These are phyloP conservation scores for Clausena lansium DNA, from an alignment of 345 rosid genomes.

Conservation along the genomic window DNA sequence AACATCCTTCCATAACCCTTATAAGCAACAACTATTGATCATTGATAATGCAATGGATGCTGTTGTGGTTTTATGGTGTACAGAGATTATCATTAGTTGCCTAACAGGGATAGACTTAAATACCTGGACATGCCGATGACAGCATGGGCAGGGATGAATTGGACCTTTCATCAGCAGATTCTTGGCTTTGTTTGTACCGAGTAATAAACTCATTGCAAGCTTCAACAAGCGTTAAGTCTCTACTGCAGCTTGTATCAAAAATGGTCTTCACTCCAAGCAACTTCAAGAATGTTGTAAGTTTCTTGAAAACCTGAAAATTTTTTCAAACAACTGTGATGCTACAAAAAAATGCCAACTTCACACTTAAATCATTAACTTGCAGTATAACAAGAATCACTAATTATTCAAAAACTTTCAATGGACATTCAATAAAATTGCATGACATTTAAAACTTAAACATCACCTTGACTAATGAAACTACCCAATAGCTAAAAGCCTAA, in stretches of 20 bases:
- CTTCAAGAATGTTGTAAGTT: constrained; percentile 77
- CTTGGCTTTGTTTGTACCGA: constrained; percentile 57
- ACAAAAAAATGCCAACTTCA: neutral
- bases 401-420: neutral
- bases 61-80: neutral
- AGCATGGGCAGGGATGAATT: constrained; percentile 66
- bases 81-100: neutral
- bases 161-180: constrained; percentile 32
- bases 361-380: neutral
- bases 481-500: neutral
- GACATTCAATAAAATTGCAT: neutral
- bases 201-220: constrained; percentile 80
- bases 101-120: constrained; percentile 1
- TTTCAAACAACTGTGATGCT: neutral
- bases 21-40: neutral
- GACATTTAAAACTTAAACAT: neutral
- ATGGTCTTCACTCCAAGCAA: constrained; percentile 84
- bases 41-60: neutral
- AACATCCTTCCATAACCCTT: neutral
- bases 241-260: constrained; percentile 78
- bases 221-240: constrained; percentile 78
- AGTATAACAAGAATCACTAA: neutral
- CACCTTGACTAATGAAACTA: neutral
- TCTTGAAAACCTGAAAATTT: constrained; percentile 59
- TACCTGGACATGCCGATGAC: constrained; percentile 95